phyloP scores from a whole-genome alignment of 2,329 filamentous ascomycete genomes.

The Phoma herbarum region DNA sequence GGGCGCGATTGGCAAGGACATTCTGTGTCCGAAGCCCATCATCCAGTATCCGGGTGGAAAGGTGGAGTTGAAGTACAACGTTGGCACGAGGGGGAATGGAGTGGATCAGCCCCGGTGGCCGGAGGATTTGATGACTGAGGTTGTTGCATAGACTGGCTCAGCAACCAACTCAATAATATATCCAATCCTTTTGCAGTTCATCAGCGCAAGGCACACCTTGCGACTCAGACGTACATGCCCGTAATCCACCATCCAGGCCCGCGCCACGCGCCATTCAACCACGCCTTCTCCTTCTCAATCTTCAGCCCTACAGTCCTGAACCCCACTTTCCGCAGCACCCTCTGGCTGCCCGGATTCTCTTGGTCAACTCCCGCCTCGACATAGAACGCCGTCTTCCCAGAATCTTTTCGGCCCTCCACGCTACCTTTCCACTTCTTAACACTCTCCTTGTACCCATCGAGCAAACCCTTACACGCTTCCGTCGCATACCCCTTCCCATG shows the following conservation, averaged over 20 bases:
- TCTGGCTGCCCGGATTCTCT: constrained; percentile 32
- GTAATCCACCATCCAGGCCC: constrained; percentile 17
- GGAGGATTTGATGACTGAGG: constrained; percentile 53
- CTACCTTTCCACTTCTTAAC: constrained; percentile 1
- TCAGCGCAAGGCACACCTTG: too few relatives aligned
- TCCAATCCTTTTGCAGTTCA: too few relatives aligned
- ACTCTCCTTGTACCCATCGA: constrained; percentile 26
- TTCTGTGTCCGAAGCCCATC: constrained; percentile 57
- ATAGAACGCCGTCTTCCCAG: constrained; percentile 27
- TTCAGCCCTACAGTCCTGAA: constrained; percentile 38
- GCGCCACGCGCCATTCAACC: constrained; percentile 39
- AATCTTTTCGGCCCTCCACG: background rate
- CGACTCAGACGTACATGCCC: constrained; percentile 6
- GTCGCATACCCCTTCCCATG: constrained; percentile 44
- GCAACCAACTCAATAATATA: background rate
- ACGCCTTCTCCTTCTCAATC: constrained; percentile 28
- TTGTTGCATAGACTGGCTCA: constrained; percentile 36
- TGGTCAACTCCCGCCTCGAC: constrained; percentile 36
- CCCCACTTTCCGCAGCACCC: constrained; percentile 38
- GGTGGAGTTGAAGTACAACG: constrained; percentile 55
- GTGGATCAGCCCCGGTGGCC: constrained; percentile 61
- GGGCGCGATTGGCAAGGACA: constrained; percentile 50
- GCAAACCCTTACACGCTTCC: constrained; percentile 31
- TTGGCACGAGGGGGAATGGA: constrained; percentile 62
- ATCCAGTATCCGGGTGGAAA: constrained; percentile 47